Evolutionary conservation across 305 asterid species (phyloP), one percentile per base, ranked within the genome.

Genomic region (Plantago rigida): DNA sequence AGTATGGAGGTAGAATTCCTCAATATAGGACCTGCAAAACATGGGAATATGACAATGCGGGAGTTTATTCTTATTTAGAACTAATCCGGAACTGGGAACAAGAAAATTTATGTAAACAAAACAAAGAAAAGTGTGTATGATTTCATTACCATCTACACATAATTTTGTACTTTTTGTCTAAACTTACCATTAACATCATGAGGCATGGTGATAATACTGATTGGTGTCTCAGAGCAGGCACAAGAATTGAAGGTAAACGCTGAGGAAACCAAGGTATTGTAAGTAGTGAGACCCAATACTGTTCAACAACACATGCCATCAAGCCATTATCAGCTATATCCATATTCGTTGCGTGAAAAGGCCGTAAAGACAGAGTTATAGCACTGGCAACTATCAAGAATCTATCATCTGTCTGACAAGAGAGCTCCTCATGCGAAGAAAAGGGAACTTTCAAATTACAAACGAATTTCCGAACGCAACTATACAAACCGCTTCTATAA

Each of bases 191-290:
- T 74, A 87, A 68, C 46, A 72, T 73, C 78, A 77, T 79, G 71
- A 87, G 83, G 87, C 95, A 86, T 63, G 94, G 82, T 34, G 87
- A 82, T 72, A 91, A 53, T 15, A 91, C 90, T 24, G 94, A 84
- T 46, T 73, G 82, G 84, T 91, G 98, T 65, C 80, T 86, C 75
- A 91, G 69, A 77, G 98, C 94, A 64, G 96, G 96, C 58, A 87
- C 75, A 60, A 91, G 89, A 56, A 88, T 78, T 65, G 75, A 46
- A 44, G 98, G 98, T 62, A 91, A 70, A 67, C 94, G 90, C 71
- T 84, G 93, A 76, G 81, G 85, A 73, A 91, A 69, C 94, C 93
- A 80, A 67, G 98, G 98, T 66, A 91, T 78, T 17, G 95, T 87
- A 59, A 91, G 92, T 64, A 91, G 54, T 62, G 69, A 79, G 60